Evolutionary conservation across 768 basidiomycete species (phyloP), one percentile per base, ranked within the genome.

Genomic region (Pulveroboletus ravenelii): DNA sequence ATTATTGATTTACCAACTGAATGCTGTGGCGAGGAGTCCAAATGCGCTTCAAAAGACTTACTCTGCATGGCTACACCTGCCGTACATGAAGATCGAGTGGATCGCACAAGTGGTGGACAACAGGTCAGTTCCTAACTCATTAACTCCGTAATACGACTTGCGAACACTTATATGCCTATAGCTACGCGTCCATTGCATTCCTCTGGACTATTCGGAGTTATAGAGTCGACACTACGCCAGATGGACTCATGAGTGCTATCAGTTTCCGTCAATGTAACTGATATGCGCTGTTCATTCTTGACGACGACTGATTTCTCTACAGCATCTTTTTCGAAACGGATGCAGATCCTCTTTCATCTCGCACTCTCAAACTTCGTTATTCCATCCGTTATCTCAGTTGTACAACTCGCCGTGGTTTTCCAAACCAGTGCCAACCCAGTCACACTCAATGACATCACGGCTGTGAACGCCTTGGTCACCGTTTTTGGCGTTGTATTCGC

Each of bases 71-170:
- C 34, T 41, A 10, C 9, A 53, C 12, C 47, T 56, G 3, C 68
- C 65, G 10, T 65, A 59, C 47, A 9, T 68, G 20, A 70, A 62
- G 44, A 59, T 65, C n/a, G 68, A 65, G 23, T 68, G 66, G 63
- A 50, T 50, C 3, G 41, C 59, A 1, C 66, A 67, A 49, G 32
- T 64, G 3, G 52, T 59, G 29, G 67, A 69, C 41, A 67, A 69
- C 25, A 41, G 44, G 62, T 68, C 5, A 38, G 48, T 48, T n/a
- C 3, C 10, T n/a, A 35, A 1, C 1, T 15, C 9, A 2, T 6
- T 40, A 18, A 36, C 7, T 8, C 30, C 32, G 13, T 31, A 25
- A 8, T n/a, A 30, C 17, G 17, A 12, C 1, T 13, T 35, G 8
- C 29, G 13, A 34, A 32, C 8, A 14, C n/a, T 10, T 13, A 6